Conservation (phyloP, 495 filamentous ascomycete species). For the Hypoxylon perforatum region DNA sequence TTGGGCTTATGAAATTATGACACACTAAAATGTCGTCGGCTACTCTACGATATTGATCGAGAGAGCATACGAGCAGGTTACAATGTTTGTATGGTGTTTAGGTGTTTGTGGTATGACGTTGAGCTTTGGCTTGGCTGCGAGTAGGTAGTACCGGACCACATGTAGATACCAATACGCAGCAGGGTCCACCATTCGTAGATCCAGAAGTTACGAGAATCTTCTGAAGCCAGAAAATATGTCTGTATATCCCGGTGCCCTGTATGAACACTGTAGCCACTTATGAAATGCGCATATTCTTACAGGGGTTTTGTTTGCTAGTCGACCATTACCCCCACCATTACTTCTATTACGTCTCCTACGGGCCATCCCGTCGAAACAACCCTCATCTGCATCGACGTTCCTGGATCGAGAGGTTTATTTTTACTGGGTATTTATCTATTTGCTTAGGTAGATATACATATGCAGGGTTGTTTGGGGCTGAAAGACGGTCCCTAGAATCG, state of each 20-base stretch:
- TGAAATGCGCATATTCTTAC: too few species aligned
- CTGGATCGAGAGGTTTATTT: slow-evolving; percentile 15
- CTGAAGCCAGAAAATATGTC: background rate
- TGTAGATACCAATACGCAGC: slow-evolving; percentile 16
- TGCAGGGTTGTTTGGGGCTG: slow-evolving; percentile 4
- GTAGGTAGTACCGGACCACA: slow-evolving; percentile 7
- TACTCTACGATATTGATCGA: slow-evolving; percentile 8
- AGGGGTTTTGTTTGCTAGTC: slow-evolving; percentile 2
- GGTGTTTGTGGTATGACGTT: slow-evolving; percentile 33
- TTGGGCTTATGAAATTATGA: slow-evolving; percentile 23
- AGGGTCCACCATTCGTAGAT: background rate
- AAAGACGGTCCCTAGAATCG: slow-evolving; percentile 15
- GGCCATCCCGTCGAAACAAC: background rate
- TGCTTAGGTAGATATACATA: slow-evolving; percentile 1
- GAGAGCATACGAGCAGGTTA: background rate
- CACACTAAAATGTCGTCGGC: slow-evolving; percentile 18
- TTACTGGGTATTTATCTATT: background rate
- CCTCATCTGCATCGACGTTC: background rate
- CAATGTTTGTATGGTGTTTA: slow-evolving; percentile 27
- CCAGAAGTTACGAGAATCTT: slow-evolving; percentile 22
- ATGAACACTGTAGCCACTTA: background rate
- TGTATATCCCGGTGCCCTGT: background rate
- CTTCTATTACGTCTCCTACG: slow-evolving; percentile 26
- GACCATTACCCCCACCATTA: background rate
- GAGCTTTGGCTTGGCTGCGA: background rate